These are phyloP conservation scores for Lactifluus pinguis DNA, from an alignment of 768 basidiomycete species.

Conservation along the genomic window DNA sequence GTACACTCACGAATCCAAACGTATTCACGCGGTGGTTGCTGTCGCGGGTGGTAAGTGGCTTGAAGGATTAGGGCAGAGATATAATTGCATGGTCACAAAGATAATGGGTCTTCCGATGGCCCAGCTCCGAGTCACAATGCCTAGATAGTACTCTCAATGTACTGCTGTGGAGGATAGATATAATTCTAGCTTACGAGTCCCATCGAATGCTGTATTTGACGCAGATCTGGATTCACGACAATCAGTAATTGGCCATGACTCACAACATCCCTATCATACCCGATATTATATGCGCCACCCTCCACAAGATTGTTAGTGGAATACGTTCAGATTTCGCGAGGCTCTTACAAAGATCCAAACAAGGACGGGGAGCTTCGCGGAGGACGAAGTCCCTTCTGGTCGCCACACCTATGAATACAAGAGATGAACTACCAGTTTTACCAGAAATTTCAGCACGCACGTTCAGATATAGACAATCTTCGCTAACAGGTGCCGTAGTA, in stretches of 20 bases:
- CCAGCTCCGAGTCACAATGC: conserved; percentile 40
- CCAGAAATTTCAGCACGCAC: conserved; percentile 24
- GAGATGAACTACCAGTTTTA: neutral
- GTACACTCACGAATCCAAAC: conserved; percentile 38
- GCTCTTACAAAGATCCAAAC: conserved; percentile 29
- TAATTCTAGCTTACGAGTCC: conserved; percentile 32
- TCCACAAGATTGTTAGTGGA: conserved; percentile 17
- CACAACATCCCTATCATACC: conserved; percentile 31
- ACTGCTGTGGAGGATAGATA: neutral
- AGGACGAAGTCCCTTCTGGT: conserved; percentile 21
- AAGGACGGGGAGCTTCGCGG: conserved; percentile 26
- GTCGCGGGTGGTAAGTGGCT: neutral
- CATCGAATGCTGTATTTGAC: conserved; percentile 35
- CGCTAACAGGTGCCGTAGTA: conserved; percentile 34
- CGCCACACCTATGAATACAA: conserved; percentile 24
- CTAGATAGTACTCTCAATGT: conserved; percentile 23
- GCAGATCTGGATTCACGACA: conserved; percentile 30
- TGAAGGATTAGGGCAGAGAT: neutral
- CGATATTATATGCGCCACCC: conserved; percentile 42
- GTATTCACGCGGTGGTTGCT: conserved; percentile 52
- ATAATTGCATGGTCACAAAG: conserved; percentile 41
- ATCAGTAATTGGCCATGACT: conserved; percentile 23
- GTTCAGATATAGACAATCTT: conserved; percentile 51
- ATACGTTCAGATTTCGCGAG: neutral
- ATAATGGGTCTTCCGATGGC: conserved; percentile 42